Evolutionary conservation across 2,329 filamentous ascomycete species (phyloP), one percentile per base, ranked within the genome.

Genomic region (Aspergillus glaucus): DNA sequence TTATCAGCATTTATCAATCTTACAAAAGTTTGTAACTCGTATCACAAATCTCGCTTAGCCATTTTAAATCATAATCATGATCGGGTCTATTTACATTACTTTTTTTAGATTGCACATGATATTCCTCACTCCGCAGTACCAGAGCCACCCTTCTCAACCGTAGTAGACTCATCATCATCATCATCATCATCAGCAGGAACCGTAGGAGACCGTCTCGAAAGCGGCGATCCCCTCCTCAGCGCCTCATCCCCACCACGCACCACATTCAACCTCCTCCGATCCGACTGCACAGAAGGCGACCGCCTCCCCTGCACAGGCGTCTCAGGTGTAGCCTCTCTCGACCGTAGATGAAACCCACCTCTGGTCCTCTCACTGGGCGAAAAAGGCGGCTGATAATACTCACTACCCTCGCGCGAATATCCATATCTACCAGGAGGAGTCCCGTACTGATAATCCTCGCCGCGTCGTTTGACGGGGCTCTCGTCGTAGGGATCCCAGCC

Each of bases 401-500:
- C 56, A 14, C 63, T 59, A 12, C 50, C 50, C 10, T 61, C 58
- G 26, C 60, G 53, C 1, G 53, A 48, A 45, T 57, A 62, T 4
- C 60, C 48, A 30, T 30, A 30, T 30, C 26, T 9, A 30, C 26
- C 26, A n/a, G 58, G 52, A 6, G 62, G 62, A 28, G 59, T 59
- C 7, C 53, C 61, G 47, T 79, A 77, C 43, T 82, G 75, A 55
- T 86, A 85, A n/a, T 83, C 81, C 60, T 87, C 84, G 2, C 81
- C 81, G 2, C 80, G 72, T 10, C 75, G 73, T 62, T 87, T 87
- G 45, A 87, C 73, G 0, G 84, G 84, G 49, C 80, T 84, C 62
- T 87, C 84, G 50, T 87, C 81, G 62, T 87, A 87, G 0, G 84
- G 84, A 61, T 87, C 84, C 67, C 86, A 87, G 10, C 84, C 84